Evolutionary conservation across 148 eudicot genomes (phyloP), one percentile per base, ranked within the genome.

Genomic region (Chenopodium suecicum): DNA sequence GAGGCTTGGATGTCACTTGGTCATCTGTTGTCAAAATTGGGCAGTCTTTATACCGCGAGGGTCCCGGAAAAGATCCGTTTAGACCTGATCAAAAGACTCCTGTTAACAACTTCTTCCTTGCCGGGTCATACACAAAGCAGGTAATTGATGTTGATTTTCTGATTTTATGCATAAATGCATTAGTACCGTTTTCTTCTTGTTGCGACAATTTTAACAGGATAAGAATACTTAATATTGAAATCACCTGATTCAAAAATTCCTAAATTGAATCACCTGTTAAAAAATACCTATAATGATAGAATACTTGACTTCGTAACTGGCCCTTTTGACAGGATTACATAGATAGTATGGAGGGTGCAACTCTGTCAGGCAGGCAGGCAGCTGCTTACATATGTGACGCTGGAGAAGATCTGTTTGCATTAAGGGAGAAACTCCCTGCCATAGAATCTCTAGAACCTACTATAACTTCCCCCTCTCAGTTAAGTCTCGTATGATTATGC

Each of bases 291-390:
- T 14, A 67, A 17, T 22, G 17, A 75, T 8, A 10, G 60, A 65
- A 6, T 63, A 67, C 37, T 50, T 62, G 12, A 70, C 44, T 73
- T 50, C 50, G 62, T 31, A 73, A 77, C 32, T 22, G 70, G 16
- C 27, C 48, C 29, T 72, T 67, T 69, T 32, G 23, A 62, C 90
- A 96, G 99, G 99, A 96, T 78, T 96, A 96, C 82, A 94, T 96
- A 72, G 99, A 96, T 78, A 96, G 99, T 84, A 96, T 96, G 99
- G 99, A 96, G 83, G 99, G 99, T 1, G 99, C 99, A 29, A 96
- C 99, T 23, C 85, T 96, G 13, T 96, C 99, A 7, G 99, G 99
- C 25, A 91, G 98, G 82, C 99, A 96, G 85, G 91, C 98, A 27
- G 88, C 97, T 69, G 95, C 99, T 8, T 96, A 83, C 79, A 90